Base-by-base conservation (phyloP, 1,139 yeast genomes). In the Yamadazyma epiphylla region DNA sequence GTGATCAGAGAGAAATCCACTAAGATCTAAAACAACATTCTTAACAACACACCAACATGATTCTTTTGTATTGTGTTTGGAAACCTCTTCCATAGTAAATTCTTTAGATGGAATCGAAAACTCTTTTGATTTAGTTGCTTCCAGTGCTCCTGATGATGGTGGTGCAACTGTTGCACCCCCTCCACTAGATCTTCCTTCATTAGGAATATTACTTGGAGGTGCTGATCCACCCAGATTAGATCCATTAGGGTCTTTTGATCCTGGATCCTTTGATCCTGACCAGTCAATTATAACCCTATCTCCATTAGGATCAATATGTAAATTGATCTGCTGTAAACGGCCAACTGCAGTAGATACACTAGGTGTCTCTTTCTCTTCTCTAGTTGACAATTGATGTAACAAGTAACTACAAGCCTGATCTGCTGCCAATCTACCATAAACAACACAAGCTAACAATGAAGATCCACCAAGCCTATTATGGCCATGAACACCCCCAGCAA, bases 41-140 rank as follows among this genome's bases (percentile, higher is more conserved):
- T 87, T 81, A 36, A 89, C 77, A 7, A 85, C 79, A 29, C 87
- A 82, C 97, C 97, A 89, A 57, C 95, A 81, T 49, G 83, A 91
- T 16, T 66, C 68, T 14, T 63, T 62, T 5, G 52, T 57, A 53
- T 77, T 74, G 58, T 83, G 94, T 44, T 74, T 67, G n/a, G 75
- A 69, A 16, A 84, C 78, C 51, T 77, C 83, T 26, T 71, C 78
- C 8, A 41, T 45, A 0, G 77, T 58, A 38, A 62, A 70, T 38
- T 71, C 73, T 29, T 55, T 60, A 4, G 51, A 48, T 0, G 78
- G 77, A 22, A 70, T 57, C 17, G 47, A 39, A 36, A 64, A 61
- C 11, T 12, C 5, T 5, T 15, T 26, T 10, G 17, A 7, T 16
- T n/a, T 8, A 9, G 29, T 13, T 15, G 28, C 5, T 14, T 4